Evolutionary conservation across 2,329 filamentous ascomycete genomes (phyloP).

Genomic region (Neoscytalidium dimidiatum): DNA sequence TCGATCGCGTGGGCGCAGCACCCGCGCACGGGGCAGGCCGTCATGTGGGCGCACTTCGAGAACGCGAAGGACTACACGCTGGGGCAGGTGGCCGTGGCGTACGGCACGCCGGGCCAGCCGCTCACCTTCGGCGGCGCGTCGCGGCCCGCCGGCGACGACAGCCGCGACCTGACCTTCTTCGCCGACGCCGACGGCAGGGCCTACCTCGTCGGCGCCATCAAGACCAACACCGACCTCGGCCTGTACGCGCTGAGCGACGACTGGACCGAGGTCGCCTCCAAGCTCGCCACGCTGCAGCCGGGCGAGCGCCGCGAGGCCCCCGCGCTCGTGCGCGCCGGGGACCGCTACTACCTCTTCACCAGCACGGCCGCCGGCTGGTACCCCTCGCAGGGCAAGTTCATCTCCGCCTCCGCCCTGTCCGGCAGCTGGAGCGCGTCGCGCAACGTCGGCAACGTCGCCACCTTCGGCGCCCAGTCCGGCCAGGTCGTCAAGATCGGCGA

Average conservation of each 20-base stretch:
- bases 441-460: conserved; percentile 23
- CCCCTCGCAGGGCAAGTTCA: conserved; percentile 22
- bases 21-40: conserved; percentile 20
- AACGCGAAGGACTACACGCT: conserved; percentile 23
- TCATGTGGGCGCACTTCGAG: conserved; percentile 28
- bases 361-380: conserved; percentile 25
- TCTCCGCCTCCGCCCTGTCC: not conserved
- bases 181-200: conserved; percentile 20
- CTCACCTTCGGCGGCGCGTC: conserved; percentile 25
- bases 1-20: conserved; percentile 21
- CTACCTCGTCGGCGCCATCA: conserved; percentile 23
- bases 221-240: conserved; percentile 26
- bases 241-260: conserved; percentile 25
- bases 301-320: conserved; percentile 24
- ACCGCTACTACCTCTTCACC: conserved; percentile 25
- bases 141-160: conserved; percentile 23
- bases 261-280: conserved; percentile 23
- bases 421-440: conserved; percentile 21
- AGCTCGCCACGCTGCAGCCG: conserved; percentile 22
- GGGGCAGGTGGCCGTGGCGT: conserved; percentile 25
- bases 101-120: conserved; percentile 20
- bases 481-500: conserved; percentile 17
- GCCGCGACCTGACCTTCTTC: conserved; percentile 27
- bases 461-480: conserved; percentile 25
- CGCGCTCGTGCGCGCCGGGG: conserved; percentile 22